Conservation (phyloP, 2,329 filamentous ascomycete genomes). For the Aspergillus brunneoviolaceus region DNA sequence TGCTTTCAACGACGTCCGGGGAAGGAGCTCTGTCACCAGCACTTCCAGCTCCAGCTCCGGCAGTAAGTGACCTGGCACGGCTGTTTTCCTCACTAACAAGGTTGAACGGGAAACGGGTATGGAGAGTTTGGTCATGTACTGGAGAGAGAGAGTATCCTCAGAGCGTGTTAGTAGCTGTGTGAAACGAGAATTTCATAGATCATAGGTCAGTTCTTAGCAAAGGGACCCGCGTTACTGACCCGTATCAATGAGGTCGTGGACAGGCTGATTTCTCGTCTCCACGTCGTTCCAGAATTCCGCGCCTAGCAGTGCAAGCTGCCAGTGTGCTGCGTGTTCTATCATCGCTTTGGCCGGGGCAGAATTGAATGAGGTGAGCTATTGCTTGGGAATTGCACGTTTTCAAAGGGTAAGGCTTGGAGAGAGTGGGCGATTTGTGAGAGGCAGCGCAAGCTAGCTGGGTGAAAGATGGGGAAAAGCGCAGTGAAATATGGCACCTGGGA, state of each 20-base stretch:
- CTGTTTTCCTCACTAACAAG: conserved; percentile 14
- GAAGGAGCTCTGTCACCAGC: not conserved
- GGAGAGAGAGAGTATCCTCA: too few relatives aligned
- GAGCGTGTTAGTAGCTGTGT: too few relatives aligned
- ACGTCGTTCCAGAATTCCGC: conserved; percentile 31
- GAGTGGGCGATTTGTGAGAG: not conserved
- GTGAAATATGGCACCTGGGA: not conserved
- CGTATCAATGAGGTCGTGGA: conserved; percentile 19
- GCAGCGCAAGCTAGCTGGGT: not conserved
- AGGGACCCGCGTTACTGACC: conserved; percentile 9
- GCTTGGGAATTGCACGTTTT: too few relatives aligned
- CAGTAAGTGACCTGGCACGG: not conserved
- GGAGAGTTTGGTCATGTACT: conserved; percentile 16
- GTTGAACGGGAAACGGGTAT: conserved; percentile 28
- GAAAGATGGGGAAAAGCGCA: not conserved
- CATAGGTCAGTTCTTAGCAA: too few relatives aligned
- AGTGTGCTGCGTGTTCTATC: conserved; percentile 25
- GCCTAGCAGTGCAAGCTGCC: conserved; percentile 29
- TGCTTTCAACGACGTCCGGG: not conserved
- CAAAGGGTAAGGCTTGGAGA: too few relatives aligned
- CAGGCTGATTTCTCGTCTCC: conserved; percentile 18
- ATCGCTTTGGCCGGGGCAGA: conserved; percentile 7
- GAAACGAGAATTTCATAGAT: not conserved
- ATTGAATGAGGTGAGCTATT: too few relatives aligned
- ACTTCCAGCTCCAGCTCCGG: too few relatives aligned